Conservation (phyloP, 805 yeast species). For the Saccharomycopsis guyanensis region DNA sequence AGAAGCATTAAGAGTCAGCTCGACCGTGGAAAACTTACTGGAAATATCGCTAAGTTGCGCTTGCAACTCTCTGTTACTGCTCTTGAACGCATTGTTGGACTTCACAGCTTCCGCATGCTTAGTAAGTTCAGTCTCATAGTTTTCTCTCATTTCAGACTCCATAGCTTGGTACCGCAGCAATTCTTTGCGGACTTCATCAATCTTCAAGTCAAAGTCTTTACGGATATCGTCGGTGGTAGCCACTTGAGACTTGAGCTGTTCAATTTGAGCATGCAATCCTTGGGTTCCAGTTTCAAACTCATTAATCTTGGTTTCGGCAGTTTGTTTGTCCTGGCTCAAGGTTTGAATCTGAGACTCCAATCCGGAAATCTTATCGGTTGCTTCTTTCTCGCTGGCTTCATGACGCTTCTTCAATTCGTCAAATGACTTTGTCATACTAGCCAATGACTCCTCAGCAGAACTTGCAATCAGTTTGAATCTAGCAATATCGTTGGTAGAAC, state of each 20-base stretch:
- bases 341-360: conserved; percentile 16
- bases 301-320: conserved; percentile 7
- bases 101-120: conserved; percentile 46
- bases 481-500: conserved; percentile 49
- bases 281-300: conserved; percentile 2
- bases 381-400: neutral
- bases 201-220: conserved; percentile 28
- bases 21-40: conserved; percentile 11
- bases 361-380: conserved; percentile 16
- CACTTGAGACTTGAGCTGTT: conserved; percentile 20
- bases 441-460: conserved; percentile 60
- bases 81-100: conserved; percentile 34
- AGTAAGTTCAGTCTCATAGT: conserved; percentile 48
- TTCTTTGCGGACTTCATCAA: conserved; percentile 29
- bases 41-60: conserved; percentile 27
- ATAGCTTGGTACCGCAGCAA: conserved; percentile 38
- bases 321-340: neutral
- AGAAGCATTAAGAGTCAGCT: conserved; percentile 29
- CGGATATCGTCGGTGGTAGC: conserved; percentile 24
- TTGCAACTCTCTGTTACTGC: conserved; percentile 25
- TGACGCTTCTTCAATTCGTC: conserved; percentile 35
- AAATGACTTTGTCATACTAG: conserved; percentile 45
- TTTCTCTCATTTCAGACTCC: conserved; percentile 33
- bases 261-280: conserved; percentile 17
- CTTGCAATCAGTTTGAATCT: conserved; percentile 56